These are phyloP conservation scores for Mercurialis annua DNA, from an alignment of 345 rosid genomes.

Conservation along the genomic window DNA sequence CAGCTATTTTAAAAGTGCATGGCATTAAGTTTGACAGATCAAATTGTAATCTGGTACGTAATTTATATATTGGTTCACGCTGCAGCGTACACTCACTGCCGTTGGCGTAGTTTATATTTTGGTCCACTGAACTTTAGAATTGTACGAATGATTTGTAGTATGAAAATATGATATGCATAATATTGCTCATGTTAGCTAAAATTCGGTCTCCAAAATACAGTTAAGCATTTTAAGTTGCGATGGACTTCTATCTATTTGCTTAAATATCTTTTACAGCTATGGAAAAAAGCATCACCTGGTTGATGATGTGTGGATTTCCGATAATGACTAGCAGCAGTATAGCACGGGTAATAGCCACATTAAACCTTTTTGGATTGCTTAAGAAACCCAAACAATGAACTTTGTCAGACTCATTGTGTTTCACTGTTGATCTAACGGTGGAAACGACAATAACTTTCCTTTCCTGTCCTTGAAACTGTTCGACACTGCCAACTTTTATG, in stretches of 20 bases:
- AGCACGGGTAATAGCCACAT: constrained; percentile 33
- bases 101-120: too few relatives aligned
- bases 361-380: constrained; percentile 29
- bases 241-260: background rate
- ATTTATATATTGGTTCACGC: background rate
- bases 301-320: constrained; percentile 30
- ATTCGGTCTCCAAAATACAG: background rate
- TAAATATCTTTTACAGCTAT: background rate
- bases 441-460: constrained; percentile 72
- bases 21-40: background rate
- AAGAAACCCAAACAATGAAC: constrained; percentile 25
- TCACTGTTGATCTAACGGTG: constrained; percentile 74
- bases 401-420: constrained; percentile 27
- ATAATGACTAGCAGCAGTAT: constrained; percentile 23
- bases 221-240: too few relatives aligned
- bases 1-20: background rate
- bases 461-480: constrained; percentile 97
- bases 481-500: constrained; percentile 90
- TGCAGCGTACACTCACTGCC: background rate
- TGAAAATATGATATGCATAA: too few relatives aligned
- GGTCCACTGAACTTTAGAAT: too few relatives aligned
- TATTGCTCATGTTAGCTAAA: background rate
- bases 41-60: background rate
- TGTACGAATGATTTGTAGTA: too few relatives aligned
- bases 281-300: constrained; percentile 15